phyloP scores from a whole-genome alignment of 805 yeast genomes.

The Yarrowia divulgata region DNA sequence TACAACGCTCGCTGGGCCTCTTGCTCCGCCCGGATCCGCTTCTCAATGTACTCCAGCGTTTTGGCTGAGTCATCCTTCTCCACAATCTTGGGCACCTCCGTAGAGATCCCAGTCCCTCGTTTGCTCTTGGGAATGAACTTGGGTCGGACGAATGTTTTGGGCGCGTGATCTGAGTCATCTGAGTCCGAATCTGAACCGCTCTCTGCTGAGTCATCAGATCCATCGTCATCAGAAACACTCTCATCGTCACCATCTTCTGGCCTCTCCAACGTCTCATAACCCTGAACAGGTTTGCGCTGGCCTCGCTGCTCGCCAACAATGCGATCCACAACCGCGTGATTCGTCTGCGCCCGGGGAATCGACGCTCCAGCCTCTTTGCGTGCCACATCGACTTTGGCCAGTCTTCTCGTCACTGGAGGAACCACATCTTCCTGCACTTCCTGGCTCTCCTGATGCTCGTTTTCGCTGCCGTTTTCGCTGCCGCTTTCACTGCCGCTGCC shows the following conservation, averaged over 20 bases:
- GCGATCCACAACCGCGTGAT: constrained; percentile 12
- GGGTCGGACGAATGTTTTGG: constrained; percentile 44
- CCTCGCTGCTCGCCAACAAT: constrained; percentile 21
- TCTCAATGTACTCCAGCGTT: constrained; percentile 44
- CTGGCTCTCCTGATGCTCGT: background rate
- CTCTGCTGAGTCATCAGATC: constrained; percentile 35
- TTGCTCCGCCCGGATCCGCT: constrained; percentile 46
- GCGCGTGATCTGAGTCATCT: constrained; percentile 10
- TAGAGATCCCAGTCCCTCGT: constrained; percentile 44
- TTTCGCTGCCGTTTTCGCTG: constrained; percentile 4
- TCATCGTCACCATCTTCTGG: background rate
- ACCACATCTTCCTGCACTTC: background rate
- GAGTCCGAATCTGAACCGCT: constrained; percentile 38
- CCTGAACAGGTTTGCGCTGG: constrained; percentile 4
- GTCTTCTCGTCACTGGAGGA: background rate
- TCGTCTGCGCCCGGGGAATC: background rate
- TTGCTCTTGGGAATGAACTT: constrained; percentile 47
- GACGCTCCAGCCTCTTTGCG: background rate
- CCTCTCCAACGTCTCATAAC: constrained; percentile 17
- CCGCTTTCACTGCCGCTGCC: constrained; percentile 12
- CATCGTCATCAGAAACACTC: constrained; percentile 23
- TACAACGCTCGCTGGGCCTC: constrained; percentile 43
- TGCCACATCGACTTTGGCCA: background rate
- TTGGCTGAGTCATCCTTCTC: constrained; percentile 26
- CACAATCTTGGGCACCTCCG: constrained; percentile 25